Percentiles rank a stretch among this genome's conserved stretches.
These are phyloP conservation scores for Pseudocercospora musae DNA, from an alignment of 2,329 filamentous ascomycete genomes.

Conservation along the genomic window DNA sequence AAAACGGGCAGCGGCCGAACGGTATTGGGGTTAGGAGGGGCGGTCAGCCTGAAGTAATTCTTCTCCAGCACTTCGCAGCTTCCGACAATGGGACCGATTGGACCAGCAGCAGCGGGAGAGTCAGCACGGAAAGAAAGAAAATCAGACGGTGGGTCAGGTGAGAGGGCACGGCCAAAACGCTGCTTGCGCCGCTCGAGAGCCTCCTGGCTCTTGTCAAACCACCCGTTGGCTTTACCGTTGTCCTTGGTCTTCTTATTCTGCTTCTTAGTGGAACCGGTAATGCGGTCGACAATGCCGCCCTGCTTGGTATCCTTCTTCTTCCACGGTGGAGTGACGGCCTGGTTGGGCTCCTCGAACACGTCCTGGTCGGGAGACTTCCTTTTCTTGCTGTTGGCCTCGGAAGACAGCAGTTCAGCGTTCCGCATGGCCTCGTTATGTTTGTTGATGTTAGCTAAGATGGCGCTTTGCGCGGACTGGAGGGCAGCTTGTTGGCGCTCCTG, in stretches of 20 bases:
- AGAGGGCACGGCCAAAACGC: slow-evolving; percentile 61
- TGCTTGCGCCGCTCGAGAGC: slow-evolving; percentile 83
- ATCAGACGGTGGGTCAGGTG: slow-evolving; percentile 55
- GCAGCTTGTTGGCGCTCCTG: slow-evolving; percentile 59
- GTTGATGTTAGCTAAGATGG: slow-evolving; percentile 32
- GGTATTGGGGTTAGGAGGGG: slow-evolving; percentile 80
- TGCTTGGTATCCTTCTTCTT: slow-evolving; percentile 57
- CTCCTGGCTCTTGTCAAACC: slow-evolving; percentile 60
- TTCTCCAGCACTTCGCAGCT: slow-evolving; percentile 84
- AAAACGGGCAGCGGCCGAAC: slow-evolving; percentile 81
- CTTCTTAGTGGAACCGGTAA: slow-evolving; percentile 59
- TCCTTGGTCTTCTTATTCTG: slow-evolving; percentile 42
- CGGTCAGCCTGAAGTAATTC: slow-evolving; percentile 88
- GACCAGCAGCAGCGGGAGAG: slow-evolving; percentile 45
- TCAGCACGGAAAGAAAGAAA: slow-evolving; percentile 42
- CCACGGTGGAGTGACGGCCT: slow-evolving; percentile 62
- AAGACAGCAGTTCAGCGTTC: slow-evolving; percentile 4
- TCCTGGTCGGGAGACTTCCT: slow-evolving; percentile 72
- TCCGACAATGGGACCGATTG: slow-evolving; percentile 72
- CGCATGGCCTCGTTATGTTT: slow-evolving; percentile 3
- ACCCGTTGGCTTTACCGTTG: slow-evolving; percentile 38
- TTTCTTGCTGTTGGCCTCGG: slow-evolving; percentile 59
- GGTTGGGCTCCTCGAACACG: slow-evolving; percentile 51
- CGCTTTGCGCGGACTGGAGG: slow-evolving; percentile 27
- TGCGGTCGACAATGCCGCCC: slow-evolving; percentile 68